Percentiles rank a stretch among this genome's conserved stretches.
phyloP scores from a whole-genome alignment of 2,329 filamentous ascomycete genomes.

The Penicillium sp. region DNA sequence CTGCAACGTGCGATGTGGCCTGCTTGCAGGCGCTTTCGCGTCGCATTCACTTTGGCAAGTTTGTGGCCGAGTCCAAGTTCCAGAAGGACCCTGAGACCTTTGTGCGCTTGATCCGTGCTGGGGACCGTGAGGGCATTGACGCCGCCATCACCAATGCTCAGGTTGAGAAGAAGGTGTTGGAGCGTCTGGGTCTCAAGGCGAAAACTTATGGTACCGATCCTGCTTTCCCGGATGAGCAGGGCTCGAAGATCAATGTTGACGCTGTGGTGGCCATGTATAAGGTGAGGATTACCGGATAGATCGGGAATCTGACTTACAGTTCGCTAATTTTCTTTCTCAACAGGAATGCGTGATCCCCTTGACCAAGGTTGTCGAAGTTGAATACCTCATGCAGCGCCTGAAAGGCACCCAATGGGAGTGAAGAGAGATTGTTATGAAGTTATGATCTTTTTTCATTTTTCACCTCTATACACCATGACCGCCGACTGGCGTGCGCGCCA shows the following conservation, averaged over 20 bases:
- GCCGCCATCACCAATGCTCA: conserved; percentile 85
- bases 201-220: conserved; percentile 93
- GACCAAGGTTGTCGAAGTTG: conserved; percentile 98
- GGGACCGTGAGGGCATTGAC: conserved; percentile 78
- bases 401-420: conserved; percentile 54
- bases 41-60: conserved; percentile 96
- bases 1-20: conserved; percentile 86
- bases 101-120: conserved; percentile 76
- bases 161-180: conserved; percentile 90
- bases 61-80: conserved; percentile 96
- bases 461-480: conserved; percentile 13
- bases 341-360: conserved; percentile 83
- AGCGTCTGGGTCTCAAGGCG: conserved; percentile 82
- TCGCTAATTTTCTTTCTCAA: conserved; percentile 3
- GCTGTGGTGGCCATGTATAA: conserved; percentile 88
- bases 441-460: conserved; percentile 19
- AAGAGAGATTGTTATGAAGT: conserved; percentile 19
- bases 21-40: conserved; percentile 88
- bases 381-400: conserved; percentile 94
- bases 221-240: conserved; percentile 53
- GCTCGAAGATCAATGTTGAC: conserved; percentile 83
- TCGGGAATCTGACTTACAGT: not conserved
- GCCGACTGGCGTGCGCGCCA: not conserved
- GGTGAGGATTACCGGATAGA: conserved; percentile 34
- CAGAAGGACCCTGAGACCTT: conserved; percentile 77